Evolutionary conservation across 1,139 yeast species (phyloP).

Genomic region (Taphrina wiesneri): DNA sequence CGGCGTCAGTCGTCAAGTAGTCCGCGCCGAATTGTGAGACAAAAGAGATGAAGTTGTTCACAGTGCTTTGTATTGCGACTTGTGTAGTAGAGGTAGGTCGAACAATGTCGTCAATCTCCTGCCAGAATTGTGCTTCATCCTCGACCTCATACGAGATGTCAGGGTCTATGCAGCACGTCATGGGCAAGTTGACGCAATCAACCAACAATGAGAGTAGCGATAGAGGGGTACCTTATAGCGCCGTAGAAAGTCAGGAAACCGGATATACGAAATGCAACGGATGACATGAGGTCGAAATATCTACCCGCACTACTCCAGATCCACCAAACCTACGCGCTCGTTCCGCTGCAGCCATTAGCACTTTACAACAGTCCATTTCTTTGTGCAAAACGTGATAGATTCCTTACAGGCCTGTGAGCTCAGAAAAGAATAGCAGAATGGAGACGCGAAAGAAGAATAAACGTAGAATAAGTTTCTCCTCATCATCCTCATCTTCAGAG

Average conservation of each 20-base stretch:
- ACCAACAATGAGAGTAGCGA: not conserved
- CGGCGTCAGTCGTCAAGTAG: slow-evolving; percentile 44
- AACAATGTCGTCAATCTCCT: slow-evolving; percentile 38
- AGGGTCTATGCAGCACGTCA: slow-evolving; percentile 1
- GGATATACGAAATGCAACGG: not conserved
- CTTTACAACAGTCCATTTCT: not conserved
- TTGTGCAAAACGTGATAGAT: too few species aligned
- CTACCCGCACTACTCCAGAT: slow-evolving; percentile 11
- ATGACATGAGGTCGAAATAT: not conserved
- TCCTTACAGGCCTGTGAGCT: too few species aligned
- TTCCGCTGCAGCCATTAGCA: not conserved
- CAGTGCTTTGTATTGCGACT: slow-evolving; percentile 37
- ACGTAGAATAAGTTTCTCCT: slow-evolving; percentile 28
- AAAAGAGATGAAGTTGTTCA: slow-evolving; percentile 43
- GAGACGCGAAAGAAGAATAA: slow-evolving; percentile 32
- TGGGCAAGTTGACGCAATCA: too few species aligned
- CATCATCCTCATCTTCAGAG: slow-evolving; percentile 13
- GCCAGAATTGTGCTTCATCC: slow-evolving; percentile 26
- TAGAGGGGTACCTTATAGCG: not conserved
- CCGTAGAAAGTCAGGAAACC: not conserved
- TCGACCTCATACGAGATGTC: slow-evolving; percentile 24
- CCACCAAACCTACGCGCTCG: not conserved
- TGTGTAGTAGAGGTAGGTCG: slow-evolving; percentile 34
- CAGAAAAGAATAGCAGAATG: slow-evolving; percentile 2
- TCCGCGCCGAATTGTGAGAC: slow-evolving; percentile 43